Base-by-base conservation (phyloP, 148 eudicot species). In the Spergularia marina region DNA sequence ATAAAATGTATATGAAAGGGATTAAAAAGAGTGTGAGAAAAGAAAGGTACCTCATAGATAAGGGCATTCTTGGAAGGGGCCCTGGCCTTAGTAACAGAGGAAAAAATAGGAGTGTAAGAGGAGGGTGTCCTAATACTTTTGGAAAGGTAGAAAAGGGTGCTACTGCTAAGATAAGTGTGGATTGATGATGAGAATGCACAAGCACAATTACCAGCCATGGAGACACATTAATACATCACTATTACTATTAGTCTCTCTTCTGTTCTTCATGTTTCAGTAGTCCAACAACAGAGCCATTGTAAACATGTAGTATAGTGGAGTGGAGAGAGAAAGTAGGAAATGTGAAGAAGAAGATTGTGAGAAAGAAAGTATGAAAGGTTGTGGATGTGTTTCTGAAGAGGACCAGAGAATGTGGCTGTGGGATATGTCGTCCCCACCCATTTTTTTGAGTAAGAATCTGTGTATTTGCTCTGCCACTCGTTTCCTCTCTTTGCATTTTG, bases 61-160 rank as follows among this genome's bases (percentile, higher is more conserved):
- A 80, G 59, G 34, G 79, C 79, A 80, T 80, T 80, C 56, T 80
- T 75, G 72, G 64, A 71, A 36, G 79, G 79, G 57, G 76, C 17
- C 6, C 55, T n/a, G 56, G 53, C 79, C 44, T 80, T 76, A 44
- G 83, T 18, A 70, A 76, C 15, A 25, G 74, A 75, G 54, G 75
- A 80, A 49, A 80, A 49, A 5, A 80, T 16, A 20, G 77, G 55
- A 20, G 15, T 77, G 65, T 59, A 68, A 68, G 12, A 6, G 36
- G 12, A 6, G 36, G 74, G 73, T 41, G 15, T 75, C 11, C 13
- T 68, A n/a, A 58, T 2, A 11, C 53, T 56, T 25, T 41, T 60
- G 64, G 83, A 80, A 20, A 52, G 30, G 12, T 30, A 71, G 67
- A 75, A 75, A 14, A 54, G 9, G 58, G 53, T 70, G 41, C 5